phyloP scores from a whole-genome alignment of 768 basidiomycete species.

The Rhizopogon sp. region DNA sequence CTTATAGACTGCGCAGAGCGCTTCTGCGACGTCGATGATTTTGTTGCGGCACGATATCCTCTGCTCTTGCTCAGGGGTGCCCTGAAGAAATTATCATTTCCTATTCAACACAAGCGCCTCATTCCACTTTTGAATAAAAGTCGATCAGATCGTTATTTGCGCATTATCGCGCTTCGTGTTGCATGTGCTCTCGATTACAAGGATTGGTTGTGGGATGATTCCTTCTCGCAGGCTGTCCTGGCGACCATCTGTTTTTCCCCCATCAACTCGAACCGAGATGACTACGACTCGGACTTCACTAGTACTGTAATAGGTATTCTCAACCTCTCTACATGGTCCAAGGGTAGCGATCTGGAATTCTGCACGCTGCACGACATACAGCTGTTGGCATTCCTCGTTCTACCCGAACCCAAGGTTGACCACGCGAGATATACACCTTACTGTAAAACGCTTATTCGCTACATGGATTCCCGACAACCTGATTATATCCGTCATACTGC shows the following conservation, averaged over 20 bases:
- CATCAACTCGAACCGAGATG: neutral
- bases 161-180: too few relatives aligned
- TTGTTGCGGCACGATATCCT: too few relatives aligned
- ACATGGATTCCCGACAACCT: neutral
- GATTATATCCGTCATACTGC: neutral
- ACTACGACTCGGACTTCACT: neutral
- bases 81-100: too few relatives aligned
- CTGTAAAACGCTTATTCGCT: neutral
- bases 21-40: too few relatives aligned
- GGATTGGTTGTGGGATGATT: neutral
- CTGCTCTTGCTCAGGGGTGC: too few relatives aligned
- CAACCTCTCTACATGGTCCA: neutral
- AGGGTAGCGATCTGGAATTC: neutral
- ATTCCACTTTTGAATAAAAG: too few relatives aligned
- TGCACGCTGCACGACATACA: neutral
- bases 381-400: neutral
- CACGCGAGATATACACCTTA: neutral
- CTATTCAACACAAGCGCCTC: too few relatives aligned
- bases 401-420: neutral
- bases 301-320: neutral
- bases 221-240: neutral
- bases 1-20: too few relatives aligned
- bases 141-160: too few relatives aligned
- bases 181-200: too few relatives aligned
- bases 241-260: neutral